Evolutionary conservation across 2,329 filamentous ascomycete genomes (phyloP), one percentile per base, ranked within the genome.

Genomic region (Torrubiella hemipterigena): DNA sequence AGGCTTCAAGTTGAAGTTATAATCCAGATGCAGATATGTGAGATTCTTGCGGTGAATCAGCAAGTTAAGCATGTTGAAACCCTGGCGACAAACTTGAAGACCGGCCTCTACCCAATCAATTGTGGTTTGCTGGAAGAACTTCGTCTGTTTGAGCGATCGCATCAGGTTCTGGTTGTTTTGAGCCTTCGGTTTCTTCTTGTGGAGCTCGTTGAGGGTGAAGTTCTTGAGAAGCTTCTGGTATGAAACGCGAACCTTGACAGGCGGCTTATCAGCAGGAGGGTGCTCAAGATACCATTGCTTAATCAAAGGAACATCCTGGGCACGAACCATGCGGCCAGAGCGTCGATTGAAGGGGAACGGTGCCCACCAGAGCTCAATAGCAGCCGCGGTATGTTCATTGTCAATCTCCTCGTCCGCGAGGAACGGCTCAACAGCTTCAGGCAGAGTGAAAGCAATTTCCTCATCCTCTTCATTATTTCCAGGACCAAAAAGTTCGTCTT

Each of bases 71-170:
- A 98, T 98, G 61, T 98, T 98, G 68, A 95, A 98, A 33, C 91
- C 91, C 54, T 98, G 91, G 30, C 91, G 77, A 55, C 91, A 98
- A 39, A 98, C 91, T 61, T 98, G 93, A 50, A 98, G 69, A 61
- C 93, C 91, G 45, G 93, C 91, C 62, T 98, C 91, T 25, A 98
- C 91, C 91, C 91, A 98, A 54, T 98, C 91, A 41, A 98, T 96
- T 7, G 85, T 94, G 4, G 91, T 98, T 58, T 96, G 91, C 58
- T 98, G 93, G 69, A 98, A 98, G 63, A 98, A 98, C 51, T 98
- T 98, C 29, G 91, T 98, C 44, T 85, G 78, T 58, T 95, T 96
- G 42, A 98, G 59, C 7, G 85, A 93, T 46, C 76, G 77, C 52
- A 96, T 72, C 35, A 98, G 60, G 47, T 93, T 85, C 50, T 98